phyloP scores from a whole-genome alignment of 768 basidiomycete genomes.

The Mycena crocata region DNA sequence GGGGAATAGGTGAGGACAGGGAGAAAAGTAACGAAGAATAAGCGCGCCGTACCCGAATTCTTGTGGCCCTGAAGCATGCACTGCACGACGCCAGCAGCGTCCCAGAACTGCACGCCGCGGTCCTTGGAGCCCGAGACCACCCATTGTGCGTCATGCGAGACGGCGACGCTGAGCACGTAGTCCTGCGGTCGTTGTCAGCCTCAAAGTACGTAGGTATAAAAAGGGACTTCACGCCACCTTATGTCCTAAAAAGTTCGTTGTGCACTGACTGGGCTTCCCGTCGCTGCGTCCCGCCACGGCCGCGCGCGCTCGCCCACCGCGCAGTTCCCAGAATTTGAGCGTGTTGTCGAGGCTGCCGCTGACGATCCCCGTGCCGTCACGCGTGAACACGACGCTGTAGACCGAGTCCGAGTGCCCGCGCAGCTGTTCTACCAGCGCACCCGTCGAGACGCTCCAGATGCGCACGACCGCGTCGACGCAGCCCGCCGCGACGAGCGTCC shows the following conservation, averaged over 20 bases:
- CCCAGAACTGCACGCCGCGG: slow-evolving; percentile 95
- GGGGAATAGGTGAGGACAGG: not conserved
- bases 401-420: slow-evolving; percentile 87
- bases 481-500: slow-evolving; percentile 59
- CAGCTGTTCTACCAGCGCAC: slow-evolving; percentile 76
- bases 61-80: slow-evolving; percentile 90
- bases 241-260: slow-evolving; percentile 83
- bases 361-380: slow-evolving; percentile 90
- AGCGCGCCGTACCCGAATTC: slow-evolving; percentile 61
- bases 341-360: slow-evolving; percentile 94
- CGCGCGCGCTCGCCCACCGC: slow-evolving; percentile 62
- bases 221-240: slow-evolving; percentile 70
- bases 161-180: slow-evolving; percentile 50
- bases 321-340: slow-evolving; percentile 89
- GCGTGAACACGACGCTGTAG: slow-evolving; percentile 92
- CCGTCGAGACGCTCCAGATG: slow-evolving; percentile 71
- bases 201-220: not conserved
- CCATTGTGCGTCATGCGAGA: slow-evolving; percentile 93
- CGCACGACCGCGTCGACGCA: slow-evolving; percentile 70
- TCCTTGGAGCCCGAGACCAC: slow-evolving; percentile 96
- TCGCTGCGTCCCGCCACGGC: too few relatives aligned
- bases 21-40: not conserved
- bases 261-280: slow-evolving; percentile 56
- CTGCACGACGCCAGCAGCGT: slow-evolving; percentile 80
- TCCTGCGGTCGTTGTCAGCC: slow-evolving; percentile 34